Conservation (phyloP, 2,329 filamentous ascomycete genomes). For the Rhinocladiella mackenziei region DNA sequence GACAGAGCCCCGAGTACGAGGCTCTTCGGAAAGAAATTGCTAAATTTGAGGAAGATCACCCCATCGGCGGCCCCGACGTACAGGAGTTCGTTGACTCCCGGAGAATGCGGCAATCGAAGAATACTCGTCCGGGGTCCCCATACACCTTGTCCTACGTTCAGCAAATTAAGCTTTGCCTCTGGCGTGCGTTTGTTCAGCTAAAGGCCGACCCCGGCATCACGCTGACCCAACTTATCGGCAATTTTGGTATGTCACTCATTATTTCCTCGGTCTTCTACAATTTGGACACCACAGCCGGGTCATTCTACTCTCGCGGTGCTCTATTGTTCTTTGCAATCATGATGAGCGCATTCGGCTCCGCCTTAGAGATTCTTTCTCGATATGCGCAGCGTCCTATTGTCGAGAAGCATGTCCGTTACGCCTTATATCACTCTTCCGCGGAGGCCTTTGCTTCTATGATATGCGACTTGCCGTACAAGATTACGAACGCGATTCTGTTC, state of each 20-base stretch:
- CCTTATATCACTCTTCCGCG: conserved; percentile 82
- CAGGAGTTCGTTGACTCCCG: conserved; percentile 41
- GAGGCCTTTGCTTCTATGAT: conserved; percentile 87
- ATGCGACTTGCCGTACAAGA: conserved; percentile 78
- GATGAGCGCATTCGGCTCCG: conserved; percentile 58
- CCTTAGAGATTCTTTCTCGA: conserved; percentile 67
- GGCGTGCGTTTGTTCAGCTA: conserved; percentile 62
- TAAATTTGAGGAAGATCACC: conserved; percentile 41
- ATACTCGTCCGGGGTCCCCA: conserved; percentile 49
- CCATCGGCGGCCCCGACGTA: conserved; percentile 41
- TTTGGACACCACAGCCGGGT: conserved; percentile 53
- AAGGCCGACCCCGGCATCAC: conserved; percentile 63
- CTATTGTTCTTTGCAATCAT: conserved; percentile 62
- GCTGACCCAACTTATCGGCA: conserved; percentile 58
- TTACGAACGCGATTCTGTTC: conserved; percentile 69
- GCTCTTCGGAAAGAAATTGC: conserved; percentile 43
- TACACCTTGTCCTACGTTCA: conserved; percentile 53
- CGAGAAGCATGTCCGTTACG: conserved; percentile 83
- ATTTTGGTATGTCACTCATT: conserved; percentile 58
- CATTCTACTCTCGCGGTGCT: conserved; percentile 62
- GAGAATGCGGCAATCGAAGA: conserved; percentile 42
- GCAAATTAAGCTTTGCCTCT: conserved; percentile 56
- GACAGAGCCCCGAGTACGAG: conserved; percentile 49
- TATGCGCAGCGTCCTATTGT: conserved; percentile 89
- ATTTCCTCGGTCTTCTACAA: conserved; percentile 66